Evolutionary conservation across 495 filamentous ascomycete species (phyloP), one percentile per base, ranked within the genome.

Genomic region (Bathelium albidoporum): DNA sequence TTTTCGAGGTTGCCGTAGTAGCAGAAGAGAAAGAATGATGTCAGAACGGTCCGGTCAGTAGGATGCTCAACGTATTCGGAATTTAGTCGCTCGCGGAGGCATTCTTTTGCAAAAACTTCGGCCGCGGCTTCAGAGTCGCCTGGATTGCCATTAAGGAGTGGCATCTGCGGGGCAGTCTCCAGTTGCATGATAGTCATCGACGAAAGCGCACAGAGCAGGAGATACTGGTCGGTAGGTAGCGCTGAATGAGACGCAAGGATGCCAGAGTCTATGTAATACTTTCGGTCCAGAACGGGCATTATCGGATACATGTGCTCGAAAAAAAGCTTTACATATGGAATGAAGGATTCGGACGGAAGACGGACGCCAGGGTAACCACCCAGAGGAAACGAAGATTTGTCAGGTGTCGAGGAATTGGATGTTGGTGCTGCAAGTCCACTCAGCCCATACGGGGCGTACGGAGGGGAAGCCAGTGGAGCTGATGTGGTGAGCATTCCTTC

Each of bases 1-100:
- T 62, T 65, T 59, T 71, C 69, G 41, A 67, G 62, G 43, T 71
- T 71, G n/a, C 69, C 69, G 49, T 67, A 66, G 43, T 71, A 71
- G 1, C 64, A 65, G 59, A 71, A 71, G 7, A 71, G 60, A 61
- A 71, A 69, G 62, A 71, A 71, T 0, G 69, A 71, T 12, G 67
- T 68, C 60, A 69, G 61, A 31, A 70, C 64, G 2, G 64, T 64
- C 24, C 69, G 45, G 1, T 65, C 67, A 11, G 64, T 61, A 4
- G 67, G 34, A 9, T 28, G 16, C 24, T 70, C 63, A 14, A 71
- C 62, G 58, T 65, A 71, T 43, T 71, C 69, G 65, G 45, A 65
- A 22, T 20, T 55, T 34, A 60, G 59, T 24, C 69, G 67, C 31
- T 69, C 69, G 9, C 69, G 66, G 20, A 69, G 59, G 32, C 67